Evolutionary conservation across 768 basidiomycete species (phyloP), one percentile per base, ranked within the genome.

Genomic region (Gautieria morchelliformis): DNA sequence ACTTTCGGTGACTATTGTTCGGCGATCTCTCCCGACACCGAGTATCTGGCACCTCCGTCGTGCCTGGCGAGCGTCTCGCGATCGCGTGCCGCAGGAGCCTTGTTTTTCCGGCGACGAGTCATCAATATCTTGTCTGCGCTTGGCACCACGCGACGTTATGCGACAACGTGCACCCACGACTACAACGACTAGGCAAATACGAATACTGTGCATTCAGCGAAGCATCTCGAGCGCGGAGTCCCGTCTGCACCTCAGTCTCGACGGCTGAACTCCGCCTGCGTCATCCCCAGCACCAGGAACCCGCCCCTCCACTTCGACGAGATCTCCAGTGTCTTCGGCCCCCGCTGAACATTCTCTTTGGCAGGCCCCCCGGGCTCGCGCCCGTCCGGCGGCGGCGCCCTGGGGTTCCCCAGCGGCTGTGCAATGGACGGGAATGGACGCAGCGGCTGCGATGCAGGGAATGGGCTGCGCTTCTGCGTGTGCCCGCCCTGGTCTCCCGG

Each of bases 311-410:
- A 81, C 67, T 86, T 82, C 65, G 82, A 76, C 27, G 90, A 87
- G 10, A 87, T 85, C 67, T 89, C 79, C 58, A 93, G 90, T 66
- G 91, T 75, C 66, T 92, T 92, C 17, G 83, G 75, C 6, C 83
- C 14, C n/a, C 48, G 32, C 44, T 35, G 35, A 27, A 10, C 22
- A n/a, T 32, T 35, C 40, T 58, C 30, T 48, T 20, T 40, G 54
- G 15, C 32, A 1, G 47, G 32, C 19, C 10, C 6, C 6, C 9
- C 49, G 48, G 22, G 22, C 5, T 24, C 39, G 42, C 24, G 11
- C 32, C 2, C 12, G 37, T 60, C 56, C n/a, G 65, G 53, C 32
- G 60, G 63, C 58, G 69, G 67, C 55, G 68, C 68, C 17, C 58
- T 56, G 37, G 68, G 53, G 19, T 69, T 71, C 52, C 68, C 70